These are phyloP conservation scores for Amesomyces nigricolor DNA, from an alignment of 2,329 filamentous ascomycete genomes.

Conservation along the genomic window DNA sequence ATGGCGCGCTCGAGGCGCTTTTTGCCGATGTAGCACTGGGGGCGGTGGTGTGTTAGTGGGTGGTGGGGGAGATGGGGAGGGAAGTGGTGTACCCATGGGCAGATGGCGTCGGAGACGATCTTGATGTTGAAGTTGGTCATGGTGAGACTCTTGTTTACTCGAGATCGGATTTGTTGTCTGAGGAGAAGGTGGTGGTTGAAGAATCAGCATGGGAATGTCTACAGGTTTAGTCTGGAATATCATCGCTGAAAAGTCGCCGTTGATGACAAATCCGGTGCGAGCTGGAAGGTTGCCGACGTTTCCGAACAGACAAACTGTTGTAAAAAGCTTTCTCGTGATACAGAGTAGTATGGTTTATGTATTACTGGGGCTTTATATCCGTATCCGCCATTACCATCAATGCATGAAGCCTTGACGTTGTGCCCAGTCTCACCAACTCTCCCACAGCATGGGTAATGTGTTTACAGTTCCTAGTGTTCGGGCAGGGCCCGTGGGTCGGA, in stretches of 20 bases:
- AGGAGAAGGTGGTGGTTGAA: not conserved
- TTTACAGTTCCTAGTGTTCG: too few relatives aligned
- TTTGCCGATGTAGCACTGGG: constrained; percentile 72
- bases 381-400: too few relatives aligned
- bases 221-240: not conserved
- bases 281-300: not conserved
- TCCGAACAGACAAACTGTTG: not conserved
- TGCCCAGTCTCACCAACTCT: too few relatives aligned
- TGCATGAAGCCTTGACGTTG: too few relatives aligned
- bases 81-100: constrained; percentile 49
- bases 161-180: not conserved
- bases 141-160: not conserved
- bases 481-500: not conserved
- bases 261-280: constrained; percentile 7
- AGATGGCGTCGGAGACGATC: constrained; percentile 76
- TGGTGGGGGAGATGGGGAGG: not conserved
- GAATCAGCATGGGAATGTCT: not conserved
- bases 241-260: not conserved
- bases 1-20: constrained; percentile 70
- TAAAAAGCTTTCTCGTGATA: not conserved
- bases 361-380: not conserved
- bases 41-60: not conserved
- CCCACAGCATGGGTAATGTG: too few relatives aligned
- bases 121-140: constrained; percentile 75
- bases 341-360: not conserved